These are phyloP conservation scores for Kwoniella europaea DNA, from an alignment of 768 basidiomycete species.

Conservation along the genomic window DNA sequence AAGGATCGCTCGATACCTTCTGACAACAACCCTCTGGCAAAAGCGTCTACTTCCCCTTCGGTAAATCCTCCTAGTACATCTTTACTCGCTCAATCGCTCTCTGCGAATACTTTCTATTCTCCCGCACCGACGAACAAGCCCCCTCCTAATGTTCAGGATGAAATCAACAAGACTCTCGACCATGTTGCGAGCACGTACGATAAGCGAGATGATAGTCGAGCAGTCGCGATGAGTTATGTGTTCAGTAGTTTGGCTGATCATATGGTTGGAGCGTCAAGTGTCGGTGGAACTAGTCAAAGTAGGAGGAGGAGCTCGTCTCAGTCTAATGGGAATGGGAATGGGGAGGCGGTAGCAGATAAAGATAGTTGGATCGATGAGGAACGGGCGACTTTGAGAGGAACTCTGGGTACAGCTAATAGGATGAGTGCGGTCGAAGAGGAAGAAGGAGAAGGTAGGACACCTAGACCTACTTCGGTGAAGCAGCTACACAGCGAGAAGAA, in stretches of 20 bases:
- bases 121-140: slow-evolving; percentile 17
- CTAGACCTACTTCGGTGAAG: slow-evolving; percentile 33
- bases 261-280: slow-evolving; percentile 20
- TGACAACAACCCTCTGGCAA: slow-evolving; percentile 33
- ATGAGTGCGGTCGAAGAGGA: slow-evolving; percentile 32
- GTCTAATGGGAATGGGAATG: slow-evolving; percentile 20
- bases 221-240: slow-evolving; percentile 44
- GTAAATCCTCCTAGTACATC: slow-evolving; percentile 28
- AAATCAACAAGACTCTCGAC: slow-evolving; percentile 29
- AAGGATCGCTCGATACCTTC: slow-evolving; percentile 5
- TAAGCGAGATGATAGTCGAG: slow-evolving; percentile 36
- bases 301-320: slow-evolving; percentile 18
- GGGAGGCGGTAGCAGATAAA: slow-evolving; percentile 26
- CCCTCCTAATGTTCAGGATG: slow-evolving; percentile 23
- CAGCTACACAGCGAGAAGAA: slow-evolving; percentile 24
- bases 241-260: slow-evolving; percentile 35
- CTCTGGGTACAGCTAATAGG: slow-evolving; percentile 6
- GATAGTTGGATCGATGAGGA: slow-evolving; percentile 54
- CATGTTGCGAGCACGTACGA: slow-evolving; percentile 23
- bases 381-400: slow-evolving; percentile 18
- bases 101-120: slow-evolving; percentile 38
- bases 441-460: slow-evolving; percentile 31
- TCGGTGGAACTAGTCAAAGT: background rate
- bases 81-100: slow-evolving; percentile 47
- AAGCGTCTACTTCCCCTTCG: slow-evolving; percentile 21